Evolutionary conservation across 495 filamentous ascomycete species (phyloP), one percentile per base, ranked within the genome.

Genomic region (Hapsidospora chrysogenum): DNA sequence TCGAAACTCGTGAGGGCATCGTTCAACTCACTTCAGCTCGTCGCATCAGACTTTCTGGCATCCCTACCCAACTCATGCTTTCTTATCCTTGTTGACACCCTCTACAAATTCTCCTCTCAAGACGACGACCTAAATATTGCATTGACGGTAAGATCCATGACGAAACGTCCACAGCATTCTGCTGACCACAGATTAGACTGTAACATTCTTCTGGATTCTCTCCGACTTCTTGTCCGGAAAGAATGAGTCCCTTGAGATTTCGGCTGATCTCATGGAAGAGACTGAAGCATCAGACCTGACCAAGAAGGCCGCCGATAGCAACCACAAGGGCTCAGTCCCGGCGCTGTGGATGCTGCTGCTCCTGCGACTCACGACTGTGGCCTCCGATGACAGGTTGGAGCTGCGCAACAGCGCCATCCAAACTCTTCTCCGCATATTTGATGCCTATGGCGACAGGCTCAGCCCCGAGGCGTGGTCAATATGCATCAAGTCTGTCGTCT

Each of bases 111-210:
- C 56, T 80, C 78, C 35, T 71, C 73, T 2, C 87, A 96, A 50
- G 66, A 74, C 25, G 80, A 92, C 43, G 89, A 96, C 53, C 70
- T 97, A 36, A 97, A 97, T 44, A 92, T 95, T 37, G 92, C 86
- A 0, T 61, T 97, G 11, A 95, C 92, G 11, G 77, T 78, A 58
- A 52, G 68, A 46, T 26, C 6, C 0, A 6, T 21, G 13, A 18
- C 10, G 15, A 17, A 0, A 5, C 16, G 1, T 9, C 10, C 3
- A 1, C 1, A 13, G 30, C 4, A n/a, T 2, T 17, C 17, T 15
- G 1, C 33, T 39, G 11, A 16, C 22, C 17, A 29, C 9, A 20
- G 11, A 41, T 18, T 38, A 78, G 70, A 86, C 84, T 1, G 78
- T 89, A 9, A 92, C 87, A 0, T 92, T 92, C 47, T 93, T 92